phyloP scores from a whole-genome alignment of 345 rosid genomes.

The Syzygium aqueum region DNA sequence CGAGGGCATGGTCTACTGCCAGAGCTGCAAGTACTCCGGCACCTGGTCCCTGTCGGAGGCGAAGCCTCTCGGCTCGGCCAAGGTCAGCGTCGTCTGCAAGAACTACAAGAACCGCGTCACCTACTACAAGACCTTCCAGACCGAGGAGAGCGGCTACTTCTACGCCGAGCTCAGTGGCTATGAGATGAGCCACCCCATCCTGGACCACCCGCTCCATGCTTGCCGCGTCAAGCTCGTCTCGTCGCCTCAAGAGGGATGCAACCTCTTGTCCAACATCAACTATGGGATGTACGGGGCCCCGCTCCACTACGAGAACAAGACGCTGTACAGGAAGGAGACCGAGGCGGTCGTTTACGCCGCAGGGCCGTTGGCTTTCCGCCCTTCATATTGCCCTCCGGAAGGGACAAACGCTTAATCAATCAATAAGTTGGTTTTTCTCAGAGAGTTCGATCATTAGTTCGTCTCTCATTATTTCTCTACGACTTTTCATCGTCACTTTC shows the following conservation, averaged over 20 bases:
- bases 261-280: conserved; percentile 59
- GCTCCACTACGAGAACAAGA: conserved; percentile 50
- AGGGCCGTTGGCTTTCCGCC: conserved; percentile 87
- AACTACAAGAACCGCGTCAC: conserved; percentile 41
- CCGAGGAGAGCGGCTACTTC: conserved; percentile 57
- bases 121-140: conserved; percentile 56
- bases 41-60: conserved; percentile 72
- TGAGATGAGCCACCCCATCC: conserved; percentile 26
- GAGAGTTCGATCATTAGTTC: background rate
- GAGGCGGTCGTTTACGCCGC: conserved; percentile 64
- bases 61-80: conserved; percentile 55
- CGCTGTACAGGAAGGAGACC: conserved; percentile 21
- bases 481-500: background rate
- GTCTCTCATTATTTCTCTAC: background rate
- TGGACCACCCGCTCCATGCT: conserved; percentile 80
- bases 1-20: conserved; percentile 88
- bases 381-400: conserved; percentile 37
- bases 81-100: conserved; percentile 65
- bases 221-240: conserved; percentile 74
- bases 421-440: background rate
- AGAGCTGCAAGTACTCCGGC: conserved; percentile 51
- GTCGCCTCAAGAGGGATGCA: conserved; percentile 58
- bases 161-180: conserved; percentile 57
- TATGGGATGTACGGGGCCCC: conserved; percentile 58
- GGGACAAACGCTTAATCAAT: background rate